Evolutionary conservation across 148 eudicot genomes (phyloP).

Genomic region (Fagopyrum tataricum): DNA sequence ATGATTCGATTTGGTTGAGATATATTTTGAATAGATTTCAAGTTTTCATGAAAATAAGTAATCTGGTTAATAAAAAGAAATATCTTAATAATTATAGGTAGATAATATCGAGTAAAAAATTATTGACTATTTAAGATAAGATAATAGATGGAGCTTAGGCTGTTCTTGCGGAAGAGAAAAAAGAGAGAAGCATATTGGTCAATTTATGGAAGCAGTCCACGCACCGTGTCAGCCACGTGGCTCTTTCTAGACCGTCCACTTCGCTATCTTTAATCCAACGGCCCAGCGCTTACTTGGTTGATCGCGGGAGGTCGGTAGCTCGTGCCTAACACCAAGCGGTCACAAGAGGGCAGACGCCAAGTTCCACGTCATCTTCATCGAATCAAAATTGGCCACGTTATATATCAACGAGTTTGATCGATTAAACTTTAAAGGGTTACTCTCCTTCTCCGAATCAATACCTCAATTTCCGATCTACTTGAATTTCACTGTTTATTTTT

Average conservation of each 20-base stretch:
- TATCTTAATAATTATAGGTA: no score
- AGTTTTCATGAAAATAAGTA: no score
- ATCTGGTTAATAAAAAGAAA: no score
- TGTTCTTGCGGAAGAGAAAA: no score
- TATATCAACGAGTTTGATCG: background rate
- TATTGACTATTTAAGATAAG: no score
- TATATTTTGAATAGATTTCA: no score
- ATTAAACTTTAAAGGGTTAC: background rate
- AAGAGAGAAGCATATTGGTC: no score
- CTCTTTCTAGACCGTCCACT: background rate
- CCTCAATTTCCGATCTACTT: background rate
- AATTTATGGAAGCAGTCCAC: no score
- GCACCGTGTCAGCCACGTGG: background rate
- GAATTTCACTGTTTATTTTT: background rate
- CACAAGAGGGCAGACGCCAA: slow-evolving; percentile 24
- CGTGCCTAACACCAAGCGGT: slow-evolving; percentile 37
- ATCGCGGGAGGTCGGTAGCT: slow-evolving; percentile 23
- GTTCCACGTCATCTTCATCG: slow-evolving; percentile 28
- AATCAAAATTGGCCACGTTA: slow-evolving; percentile 32
- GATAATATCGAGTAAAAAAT: no score
- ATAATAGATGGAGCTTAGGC: no score
- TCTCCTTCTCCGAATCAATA: background rate
- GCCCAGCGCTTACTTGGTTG: background rate
- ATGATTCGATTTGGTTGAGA: no score
- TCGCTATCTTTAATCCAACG: background rate